phyloP scores from a whole-genome alignment of 1,284 basidiomycete species.

The Microbotryum lychnidis-dioicae region DNA sequence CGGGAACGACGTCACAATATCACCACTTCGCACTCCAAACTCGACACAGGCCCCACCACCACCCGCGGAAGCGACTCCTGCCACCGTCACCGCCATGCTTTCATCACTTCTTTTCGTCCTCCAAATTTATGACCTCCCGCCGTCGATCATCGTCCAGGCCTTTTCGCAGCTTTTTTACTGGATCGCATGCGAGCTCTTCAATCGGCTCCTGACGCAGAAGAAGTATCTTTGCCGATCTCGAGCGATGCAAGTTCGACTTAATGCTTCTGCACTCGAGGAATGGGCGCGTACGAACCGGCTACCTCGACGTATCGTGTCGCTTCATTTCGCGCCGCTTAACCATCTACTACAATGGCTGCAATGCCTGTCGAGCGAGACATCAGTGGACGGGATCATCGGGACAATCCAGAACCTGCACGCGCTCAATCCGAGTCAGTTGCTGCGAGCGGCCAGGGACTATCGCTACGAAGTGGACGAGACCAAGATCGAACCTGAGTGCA shows the following conservation, averaged over 20 bases:
- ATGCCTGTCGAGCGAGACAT: slow-evolving; percentile 70
- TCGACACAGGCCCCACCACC: slow-evolving; percentile 5
- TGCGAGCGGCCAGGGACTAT: slow-evolving; percentile 85
- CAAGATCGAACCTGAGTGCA: slow-evolving; percentile 86
- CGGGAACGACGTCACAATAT: neutral
- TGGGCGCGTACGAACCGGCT: slow-evolving; percentile 74
- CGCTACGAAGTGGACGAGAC: slow-evolving; percentile 88
- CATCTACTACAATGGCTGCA: slow-evolving; percentile 81
- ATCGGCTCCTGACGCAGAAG: slow-evolving; percentile 78
- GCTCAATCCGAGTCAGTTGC: slow-evolving; percentile 91
- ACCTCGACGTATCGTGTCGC: slow-evolving; percentile 62
- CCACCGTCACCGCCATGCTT: slow-evolving; percentile 68
- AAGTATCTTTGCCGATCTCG: slow-evolving; percentile 86
- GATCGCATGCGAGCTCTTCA: slow-evolving; percentile 78
- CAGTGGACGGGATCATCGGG: slow-evolving; percentile 76
- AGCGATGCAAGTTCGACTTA: slow-evolving; percentile 84
- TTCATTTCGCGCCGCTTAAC: slow-evolving; percentile 72
- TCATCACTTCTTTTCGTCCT: slow-evolving; percentile 81
- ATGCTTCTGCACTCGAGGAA: slow-evolving; percentile 76
- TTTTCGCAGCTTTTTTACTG: slow-evolving; percentile 95
- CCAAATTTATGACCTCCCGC: slow-evolving; percentile 82
- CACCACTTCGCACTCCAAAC: neutral
- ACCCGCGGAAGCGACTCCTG: slow-evolving; percentile 41
- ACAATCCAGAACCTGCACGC: slow-evolving; percentile 79
- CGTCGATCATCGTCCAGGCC: slow-evolving; percentile 75